Evolutionary conservation across 2,329 filamentous ascomycete genomes (phyloP).

Genomic region (Aspergillus sclerotialis): DNA sequence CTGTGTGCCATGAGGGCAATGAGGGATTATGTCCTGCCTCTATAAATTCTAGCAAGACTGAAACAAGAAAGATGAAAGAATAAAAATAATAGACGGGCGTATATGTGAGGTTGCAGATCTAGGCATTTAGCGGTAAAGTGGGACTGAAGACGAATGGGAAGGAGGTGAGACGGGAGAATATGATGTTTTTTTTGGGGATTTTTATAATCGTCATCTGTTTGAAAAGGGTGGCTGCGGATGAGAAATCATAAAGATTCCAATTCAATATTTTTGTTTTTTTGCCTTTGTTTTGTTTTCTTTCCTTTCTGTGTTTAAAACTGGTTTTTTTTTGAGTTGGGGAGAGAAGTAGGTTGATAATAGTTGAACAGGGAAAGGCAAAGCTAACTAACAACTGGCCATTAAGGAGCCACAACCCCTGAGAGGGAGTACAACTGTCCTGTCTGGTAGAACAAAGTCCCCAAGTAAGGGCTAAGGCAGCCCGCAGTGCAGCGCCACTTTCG

Average conservation of each 20-base stretch:
- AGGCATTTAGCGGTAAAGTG: constrained; percentile 17
- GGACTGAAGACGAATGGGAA: neutral
- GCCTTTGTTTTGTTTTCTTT: constrained; percentile 1
- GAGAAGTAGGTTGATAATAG: too few relatives aligned
- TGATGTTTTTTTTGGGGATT: too few relatives aligned
- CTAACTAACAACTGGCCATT: constrained; percentile 23
- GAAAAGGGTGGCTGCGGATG: too few relatives aligned
- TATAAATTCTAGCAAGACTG: constrained; percentile 5
- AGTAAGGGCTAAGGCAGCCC: constrained; percentile 13
- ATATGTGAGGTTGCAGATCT: constrained; percentile 7
- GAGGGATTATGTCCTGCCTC: constrained; percentile 2
- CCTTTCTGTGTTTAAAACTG: neutral
- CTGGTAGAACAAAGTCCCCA: constrained; percentile 15
- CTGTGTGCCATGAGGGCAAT: constrained; percentile 63
- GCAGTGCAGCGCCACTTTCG: too few relatives aligned
- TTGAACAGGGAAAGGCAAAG: constrained; percentile 14
- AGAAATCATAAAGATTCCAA: too few relatives aligned
- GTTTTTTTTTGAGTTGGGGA: constrained; percentile 1
- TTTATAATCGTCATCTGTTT: too few relatives aligned
- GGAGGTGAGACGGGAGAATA: too few relatives aligned
- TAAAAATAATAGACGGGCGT: constrained; percentile 11
- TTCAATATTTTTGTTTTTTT: neutral
- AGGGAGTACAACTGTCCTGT: constrained; percentile 16
- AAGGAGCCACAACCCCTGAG: constrained; percentile 26
- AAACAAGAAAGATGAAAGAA: constrained; percentile 10